A percentile compares a stretch with the other conserved stretches of the same genome.
Evolutionary conservation across 2,329 filamentous ascomycete species (phyloP).

Genomic region (Podosphaera fusca): DNA sequence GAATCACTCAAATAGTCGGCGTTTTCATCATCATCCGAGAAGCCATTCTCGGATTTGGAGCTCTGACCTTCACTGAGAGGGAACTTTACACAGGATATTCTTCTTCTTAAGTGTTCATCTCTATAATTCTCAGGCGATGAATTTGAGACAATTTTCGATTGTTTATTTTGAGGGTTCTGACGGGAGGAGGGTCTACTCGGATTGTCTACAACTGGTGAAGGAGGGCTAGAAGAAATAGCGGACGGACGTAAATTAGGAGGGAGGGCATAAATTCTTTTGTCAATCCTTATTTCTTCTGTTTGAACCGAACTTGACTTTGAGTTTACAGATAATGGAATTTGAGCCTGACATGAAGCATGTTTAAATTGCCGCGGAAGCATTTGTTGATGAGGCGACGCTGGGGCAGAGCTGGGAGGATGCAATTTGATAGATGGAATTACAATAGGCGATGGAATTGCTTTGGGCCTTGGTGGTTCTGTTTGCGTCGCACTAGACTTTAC

Average conservation of each 20-base stretch:
- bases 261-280: constrained; percentile 50
- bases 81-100: too few species aligned
- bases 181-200: too few species aligned
- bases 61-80: too few species aligned
- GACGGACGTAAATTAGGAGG: constrained; percentile 63
- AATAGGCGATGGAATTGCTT: constrained; percentile 20
- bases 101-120: too few species aligned
- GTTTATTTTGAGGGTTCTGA: too few species aligned
- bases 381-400: constrained; percentile 53
- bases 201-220: constrained; percentile 21
- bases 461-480: constrained; percentile 22
- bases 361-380: constrained; percentile 62
- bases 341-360: constrained; percentile 63
- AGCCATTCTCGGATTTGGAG: too few species aligned
- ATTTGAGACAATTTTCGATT: too few species aligned
- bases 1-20: too few species aligned
- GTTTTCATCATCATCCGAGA: too few species aligned
- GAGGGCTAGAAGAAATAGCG: constrained; percentile 38
- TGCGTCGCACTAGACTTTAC: constrained; percentile 38
- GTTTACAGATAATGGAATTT: constrained; percentile 22
- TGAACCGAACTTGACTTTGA: constrained; percentile 34
- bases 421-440: constrained; percentile 69
- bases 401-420: constrained; percentile 65
- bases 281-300: constrained; percentile 76
- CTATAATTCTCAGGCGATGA: too few species aligned